Evolutionary conservation across 2,329 filamentous ascomycete genomes (phyloP), one percentile per base, ranked within the genome.

Genomic region (Coniochaeta sp.): DNA sequence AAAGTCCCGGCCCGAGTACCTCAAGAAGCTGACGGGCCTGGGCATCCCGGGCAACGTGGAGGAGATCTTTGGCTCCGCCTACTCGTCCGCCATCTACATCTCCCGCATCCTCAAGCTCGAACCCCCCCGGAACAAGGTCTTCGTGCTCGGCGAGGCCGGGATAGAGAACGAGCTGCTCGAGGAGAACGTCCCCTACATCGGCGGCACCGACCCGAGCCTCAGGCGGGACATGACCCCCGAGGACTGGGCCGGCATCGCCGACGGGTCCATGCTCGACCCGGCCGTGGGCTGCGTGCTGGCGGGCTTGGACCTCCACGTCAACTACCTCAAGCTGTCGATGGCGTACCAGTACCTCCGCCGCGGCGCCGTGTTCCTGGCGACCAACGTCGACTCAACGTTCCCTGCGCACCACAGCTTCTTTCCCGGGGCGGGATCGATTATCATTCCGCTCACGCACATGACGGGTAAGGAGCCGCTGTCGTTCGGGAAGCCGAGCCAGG

Each of bases 1-100:
- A 52, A 99, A 99, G 68, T 96, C 92, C 10, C 87, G 94, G 52
- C 76, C 81, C 48, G 91, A 96, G 67, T 99, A 99, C 71, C 86
- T 87, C 67, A 90, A 92, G 75, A 99, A 97, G 66, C 85, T 99
- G 54, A 82, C 87, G 46, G 74, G 74, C 51, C 79, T 96, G 66
- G 87, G 87, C 46, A 96, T 99, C 61, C 85, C 87, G 1, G 85
- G 83, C 60, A 77, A 81, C 53, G 82, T 87, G 38, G 90, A 97
- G 65, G 94, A 99, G 73, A 88, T 99, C 59, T 99, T 99, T 66
- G 91, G 89, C 55, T 96, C 92, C 8, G 87, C 91, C 33, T 99
- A 99, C 79, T 95, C 90, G 58, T 85, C 94, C 35, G 89, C 92
- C 56, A 86, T 99, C 66, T 99, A 99, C 76, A 96, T 99, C 65